Base-by-base conservation (phyloP, 768 basidiomycete genomes). In the Mycena kentingensis region DNA sequence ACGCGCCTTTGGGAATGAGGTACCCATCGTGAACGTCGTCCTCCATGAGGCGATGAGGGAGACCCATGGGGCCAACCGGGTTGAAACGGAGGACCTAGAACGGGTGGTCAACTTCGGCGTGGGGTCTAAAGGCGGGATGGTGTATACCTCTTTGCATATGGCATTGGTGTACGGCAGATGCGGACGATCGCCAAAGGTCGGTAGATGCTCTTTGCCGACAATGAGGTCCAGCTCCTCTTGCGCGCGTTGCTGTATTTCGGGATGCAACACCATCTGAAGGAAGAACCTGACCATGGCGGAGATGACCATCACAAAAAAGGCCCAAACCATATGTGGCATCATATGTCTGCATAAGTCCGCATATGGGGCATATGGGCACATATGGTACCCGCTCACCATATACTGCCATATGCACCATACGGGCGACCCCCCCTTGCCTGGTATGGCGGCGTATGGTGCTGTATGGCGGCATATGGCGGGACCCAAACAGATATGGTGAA, bases 11-110 rank as follows among this genome's bases (percentile, higher is more conserved):
- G 44, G 60, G 60, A 36, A 60, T 54, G 24, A 57, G 18, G 29
- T 52, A 57, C 2, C 68, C 70, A 21, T 67, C 61, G 35, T 66
- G 69, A 6, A 71, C 58, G 41, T 73, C 72, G 31, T 73, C 65
- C 26, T 54, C 55, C 28, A 27, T 46, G 1, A 36, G 26, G 8
- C 44, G 21, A 35, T 60, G 61, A 18, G 60, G 58, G 16, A 62
- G 21, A 22, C 60, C 56, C 54, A 21, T 18, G n/a, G 54, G 41
- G 67, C 69, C 34, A 66, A 58, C 19, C 18, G 27, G 24, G 26
- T 39, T 19, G 22, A 22, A 5, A 15, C 25, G 19, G 28, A 46
- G 21, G 35, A 29, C 16, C 22, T 34, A 25, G 22, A 34, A 49
- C 37, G 12, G 25, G 26, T n/a, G 51, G 54, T 16, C 18, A 34